Evolutionary conservation across 1,139 yeast species (phyloP), one percentile per base, ranked within the genome.

Genomic region (Pichia sp.): DNA sequence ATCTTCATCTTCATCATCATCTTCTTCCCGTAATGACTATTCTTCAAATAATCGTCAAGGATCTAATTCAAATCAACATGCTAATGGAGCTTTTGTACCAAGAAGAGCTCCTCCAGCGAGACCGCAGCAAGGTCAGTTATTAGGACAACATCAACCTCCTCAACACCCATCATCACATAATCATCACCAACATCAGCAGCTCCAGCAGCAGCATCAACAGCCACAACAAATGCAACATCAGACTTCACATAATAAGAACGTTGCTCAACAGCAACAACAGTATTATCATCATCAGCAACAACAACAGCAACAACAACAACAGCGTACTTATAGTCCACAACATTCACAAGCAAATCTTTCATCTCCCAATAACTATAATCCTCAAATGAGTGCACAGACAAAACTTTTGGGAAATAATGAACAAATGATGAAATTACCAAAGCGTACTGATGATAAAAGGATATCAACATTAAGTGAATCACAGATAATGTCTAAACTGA

Each of bases 401-500:
- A 44, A 46, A 34, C 28, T 46, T 9, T 24, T 35, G 36, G 50
- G 48, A 6, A 35, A 31, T 5, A 32, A 30, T 18, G 33, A 24
- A 14, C 11, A 34, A 8, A 9, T 35, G 12, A 31, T 33, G 6
- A 36, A 43, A 9, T 26, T 44, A 12, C 40, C 45, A n/a, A 41
- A 40, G 17, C 36, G 42, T 15, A 47, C 43, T 21, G 40, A 40
- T 7, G 78, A 79, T 74, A 77, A 69, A 65, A 74, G 75, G 52
- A 66, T 77, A 50, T 79, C 85, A 31, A 78, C 84, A 40, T 73
- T 89, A 74, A 81, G 84, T 32, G 96, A 91, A 51, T 77, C 82
- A 42, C 96, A 91, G 64, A 74, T 88, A 32, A 76, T 93, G 74
- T 80, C 84, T 34, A 85, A 84, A 58, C 71, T 93, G 53, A 77